These are phyloP conservation scores for Eutypa lata DNA, from an alignment of 2,329 filamentous ascomycete genomes.

Conservation along the genomic window DNA sequence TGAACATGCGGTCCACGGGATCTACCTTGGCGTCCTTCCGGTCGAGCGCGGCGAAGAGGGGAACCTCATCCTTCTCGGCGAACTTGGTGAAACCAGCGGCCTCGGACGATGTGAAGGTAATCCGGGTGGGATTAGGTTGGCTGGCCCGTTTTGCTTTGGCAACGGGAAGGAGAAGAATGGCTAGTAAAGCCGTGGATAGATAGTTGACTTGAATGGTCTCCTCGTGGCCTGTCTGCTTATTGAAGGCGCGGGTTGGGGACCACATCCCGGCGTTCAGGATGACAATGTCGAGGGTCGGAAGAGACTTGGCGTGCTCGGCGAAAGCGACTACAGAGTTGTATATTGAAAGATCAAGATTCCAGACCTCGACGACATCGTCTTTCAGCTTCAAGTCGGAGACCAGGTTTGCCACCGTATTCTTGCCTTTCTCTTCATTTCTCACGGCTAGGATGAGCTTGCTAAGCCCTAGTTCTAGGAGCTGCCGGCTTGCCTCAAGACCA, in stretches of 20 bases:
- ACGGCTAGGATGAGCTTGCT: neutral
- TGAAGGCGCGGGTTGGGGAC: slow-evolving; percentile 13
- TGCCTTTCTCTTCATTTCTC: neutral
- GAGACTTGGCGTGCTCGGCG: slow-evolving; percentile 24
- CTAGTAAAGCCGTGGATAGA: slow-evolving; percentile 45
- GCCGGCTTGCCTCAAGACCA: neutral
- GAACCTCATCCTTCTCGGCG: neutral
- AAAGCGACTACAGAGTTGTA: slow-evolving; percentile 38
- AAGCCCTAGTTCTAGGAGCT: neutral
- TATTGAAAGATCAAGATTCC: slow-evolving; percentile 32
- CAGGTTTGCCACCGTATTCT: neutral
- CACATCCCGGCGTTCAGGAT: slow-evolving; percentile 33
- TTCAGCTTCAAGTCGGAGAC: slow-evolving; percentile 5
- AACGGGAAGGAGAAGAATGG: slow-evolving; percentile 35
- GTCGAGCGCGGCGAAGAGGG: slow-evolving; percentile 13
- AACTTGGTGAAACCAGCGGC: neutral
- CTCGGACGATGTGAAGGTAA: slow-evolving; percentile 10
- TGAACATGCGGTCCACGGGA: slow-evolving; percentile 10
- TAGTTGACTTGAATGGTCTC: slow-evolving; percentile 47
- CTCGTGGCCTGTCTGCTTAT: slow-evolving; percentile 31
- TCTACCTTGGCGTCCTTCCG: slow-evolving; percentile 9
- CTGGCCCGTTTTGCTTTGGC: slow-evolving; percentile 6
- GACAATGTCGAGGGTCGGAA: slow-evolving; percentile 36
- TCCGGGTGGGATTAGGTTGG: slow-evolving; percentile 1
- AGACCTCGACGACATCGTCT: slow-evolving; percentile 31